Conservation (phyloP, 208 protist species). For the Leishmania martiniquensis region DNA sequence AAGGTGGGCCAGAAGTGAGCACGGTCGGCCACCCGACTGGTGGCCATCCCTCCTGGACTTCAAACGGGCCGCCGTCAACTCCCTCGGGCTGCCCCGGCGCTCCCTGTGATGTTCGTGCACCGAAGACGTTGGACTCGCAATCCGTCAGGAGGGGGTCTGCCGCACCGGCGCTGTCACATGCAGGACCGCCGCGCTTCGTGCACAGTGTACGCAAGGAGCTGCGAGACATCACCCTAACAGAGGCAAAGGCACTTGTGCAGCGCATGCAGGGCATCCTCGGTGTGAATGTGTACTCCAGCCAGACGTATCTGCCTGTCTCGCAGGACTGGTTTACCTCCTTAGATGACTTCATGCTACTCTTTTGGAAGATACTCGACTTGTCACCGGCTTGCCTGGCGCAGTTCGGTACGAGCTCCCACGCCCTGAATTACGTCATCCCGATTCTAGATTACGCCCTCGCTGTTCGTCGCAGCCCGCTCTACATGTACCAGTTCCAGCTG, state of each 20-base stretch:
- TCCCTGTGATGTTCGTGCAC: background rate
- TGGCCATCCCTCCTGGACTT: background rate
- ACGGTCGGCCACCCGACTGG: background rate
- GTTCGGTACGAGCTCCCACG: constrained; percentile 44
- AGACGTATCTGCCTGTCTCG: constrained; percentile 78
- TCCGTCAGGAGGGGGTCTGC: background rate
- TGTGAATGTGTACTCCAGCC: constrained; percentile 59
- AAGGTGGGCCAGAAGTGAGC: no score
- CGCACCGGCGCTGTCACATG: constrained; percentile 6
- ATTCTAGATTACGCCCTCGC: constrained; percentile 79
- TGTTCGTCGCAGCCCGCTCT: constrained; percentile 42
- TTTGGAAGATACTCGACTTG: constrained; percentile 86
- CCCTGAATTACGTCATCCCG: constrained; percentile 73
- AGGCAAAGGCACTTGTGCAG: constrained; percentile 63
- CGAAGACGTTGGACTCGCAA: constrained; percentile 11
- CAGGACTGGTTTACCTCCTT: constrained; percentile 57
- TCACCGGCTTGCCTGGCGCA: constrained; percentile 55
- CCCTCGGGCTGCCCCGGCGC: background rate
- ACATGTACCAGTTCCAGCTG: constrained; percentile 70
- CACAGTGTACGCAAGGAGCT: constrained; percentile 74
- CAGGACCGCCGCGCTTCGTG: constrained; percentile 35
- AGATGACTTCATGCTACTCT: constrained; percentile 83
- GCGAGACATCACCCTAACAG: constrained; percentile 65
- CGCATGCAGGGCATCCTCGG: constrained; percentile 54
- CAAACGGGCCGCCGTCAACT: background rate